Percentiles rank a stretch among this genome's conserved stretches.
Evolutionary conservation across 257 asterid genomes (phyloP).

Genomic region (Solanum chiquidenum): DNA sequence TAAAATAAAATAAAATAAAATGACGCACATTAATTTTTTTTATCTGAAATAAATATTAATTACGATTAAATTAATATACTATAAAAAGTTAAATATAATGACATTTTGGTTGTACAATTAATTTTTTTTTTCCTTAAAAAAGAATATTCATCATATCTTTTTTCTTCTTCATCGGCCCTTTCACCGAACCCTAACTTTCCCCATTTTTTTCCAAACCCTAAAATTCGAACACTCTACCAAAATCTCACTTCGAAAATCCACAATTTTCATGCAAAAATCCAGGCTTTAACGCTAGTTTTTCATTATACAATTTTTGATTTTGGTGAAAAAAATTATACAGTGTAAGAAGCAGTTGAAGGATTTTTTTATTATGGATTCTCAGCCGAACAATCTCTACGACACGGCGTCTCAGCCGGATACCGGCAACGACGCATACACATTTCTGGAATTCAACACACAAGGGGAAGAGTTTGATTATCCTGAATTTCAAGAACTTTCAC

Average conservation of each 20-base stretch:
- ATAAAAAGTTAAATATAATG: neutral
- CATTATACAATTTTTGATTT: neutral
- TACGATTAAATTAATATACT: neutral
- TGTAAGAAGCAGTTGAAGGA: neutral
- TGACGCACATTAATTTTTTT: neutral
- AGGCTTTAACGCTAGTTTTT: neutral
- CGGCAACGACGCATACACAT: constrained; percentile 78
- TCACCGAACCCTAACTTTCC: neutral
- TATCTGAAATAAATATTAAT: neutral
- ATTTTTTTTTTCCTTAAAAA: neutral
- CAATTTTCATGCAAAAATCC: neutral
- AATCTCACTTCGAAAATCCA: neutral
- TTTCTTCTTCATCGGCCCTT: neutral
- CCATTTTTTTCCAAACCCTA: neutral
- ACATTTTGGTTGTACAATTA: neutral
- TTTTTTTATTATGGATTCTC: neutral
- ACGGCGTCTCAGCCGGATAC: constrained; percentile 99
- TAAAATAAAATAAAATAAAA: neutral
- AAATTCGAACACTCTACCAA: neutral
- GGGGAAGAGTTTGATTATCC: constrained; percentile 92
- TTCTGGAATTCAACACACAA: constrained; percentile 87
- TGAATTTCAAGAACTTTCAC: constrained; percentile 83
- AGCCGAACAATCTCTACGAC: constrained; percentile 56
- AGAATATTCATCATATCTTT: neutral
- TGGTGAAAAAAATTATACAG: neutral